A percentile compares a stretch with the other conserved stretches of the same genome.
Conservation (phyloP, 768 basidiomycete species). For the Tricholoma furcatifolium region DNA sequence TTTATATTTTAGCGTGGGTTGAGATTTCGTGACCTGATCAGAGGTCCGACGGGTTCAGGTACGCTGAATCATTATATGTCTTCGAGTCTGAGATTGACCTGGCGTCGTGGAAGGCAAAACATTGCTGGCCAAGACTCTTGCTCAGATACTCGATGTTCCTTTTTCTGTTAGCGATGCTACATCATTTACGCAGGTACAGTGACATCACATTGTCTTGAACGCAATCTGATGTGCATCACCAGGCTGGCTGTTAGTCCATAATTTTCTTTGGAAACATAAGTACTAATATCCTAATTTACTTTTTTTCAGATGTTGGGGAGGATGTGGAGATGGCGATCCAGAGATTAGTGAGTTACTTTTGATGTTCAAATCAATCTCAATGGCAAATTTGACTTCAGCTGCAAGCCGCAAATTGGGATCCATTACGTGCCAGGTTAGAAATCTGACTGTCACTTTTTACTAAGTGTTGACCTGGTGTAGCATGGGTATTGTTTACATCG, state of each 20-base stretch:
- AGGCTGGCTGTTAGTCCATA: slow-evolving; percentile 69
- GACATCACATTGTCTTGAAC: not conserved
- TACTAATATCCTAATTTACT: slow-evolving; percentile 7
- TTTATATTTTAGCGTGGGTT: not conserved
- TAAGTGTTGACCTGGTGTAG: slow-evolving; percentile 35
- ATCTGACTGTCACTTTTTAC: slow-evolving; percentile 1
- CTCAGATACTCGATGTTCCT: slow-evolving; percentile 87
- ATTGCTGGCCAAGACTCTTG: slow-evolving; percentile 86
- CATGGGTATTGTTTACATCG: slow-evolving; percentile 93
- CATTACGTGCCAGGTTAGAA: slow-evolving; percentile 72
- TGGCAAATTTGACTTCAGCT: slow-evolving; percentile 44
- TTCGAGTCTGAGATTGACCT: not conserved
- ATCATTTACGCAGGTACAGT: slow-evolving; percentile 79
- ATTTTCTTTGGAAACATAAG: not conserved
- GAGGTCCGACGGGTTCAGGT: slow-evolving; percentile 89
- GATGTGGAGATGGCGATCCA: slow-evolving; percentile 93
- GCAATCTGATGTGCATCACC: not conserved
- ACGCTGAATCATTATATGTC: slow-evolving; percentile 9
- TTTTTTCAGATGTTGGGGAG: slow-evolving; percentile 80
- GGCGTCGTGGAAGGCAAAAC: slow-evolving; percentile 71
- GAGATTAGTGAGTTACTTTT: slow-evolving; percentile 54
- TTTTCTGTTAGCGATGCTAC: slow-evolving; percentile 95
- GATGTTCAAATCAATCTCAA: not conserved
- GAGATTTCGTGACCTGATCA: slow-evolving; percentile 19
- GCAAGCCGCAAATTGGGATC: slow-evolving; percentile 90